Evolutionary conservation across 2,329 filamentous ascomycete species (phyloP), one percentile per base, ranked within the genome.

Genomic region (Aureobasidium sp.): DNA sequence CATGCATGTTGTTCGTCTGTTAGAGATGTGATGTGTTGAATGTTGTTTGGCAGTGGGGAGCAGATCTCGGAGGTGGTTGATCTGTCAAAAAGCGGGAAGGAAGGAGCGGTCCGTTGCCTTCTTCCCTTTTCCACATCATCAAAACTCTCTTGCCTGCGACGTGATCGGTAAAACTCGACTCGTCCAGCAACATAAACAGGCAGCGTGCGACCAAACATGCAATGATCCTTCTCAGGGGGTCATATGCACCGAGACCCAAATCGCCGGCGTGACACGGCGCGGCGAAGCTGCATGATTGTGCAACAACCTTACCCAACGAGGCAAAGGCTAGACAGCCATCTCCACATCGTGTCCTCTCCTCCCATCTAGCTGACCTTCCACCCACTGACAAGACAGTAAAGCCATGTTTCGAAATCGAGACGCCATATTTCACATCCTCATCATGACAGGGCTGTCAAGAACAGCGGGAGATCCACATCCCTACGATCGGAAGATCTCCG

Each of bases 281-380:
- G 39, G 54, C 39, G 54, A 58, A 58, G 24, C 31, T 58, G 54
- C 54, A 58, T 58, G 54, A 39, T 44, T 58, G 54, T 58, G 42
- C 54, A 58, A 58, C 54, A 57, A 37, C 54, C 42, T 58, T 58
- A 58, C 54, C 54, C 19, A 58, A 42, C 37, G 31, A 19, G 54
- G 54, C 42, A 47, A 58, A 37, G 54, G 54, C 54, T 39, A 14
- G 19, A 39, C 40, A 48, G 29, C 39, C 54, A 57, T 27, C 40
- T 58, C 54, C 54, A 58, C 54, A 58, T 58, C 40, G 54, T 58
- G 54, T 29, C 31, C 31, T 58, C 29, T 47, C 22, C 31, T n/a
- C 7, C 53, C 42, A 37, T 48, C 42, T 33, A 31, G 42, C 31
- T 47, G 42, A 33, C 22, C 29, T 27, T 48, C 29, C 5, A 22